These are phyloP conservation scores for Barbarea vulgaris DNA, from an alignment of 345 rosid species.

Conservation along the genomic window DNA sequence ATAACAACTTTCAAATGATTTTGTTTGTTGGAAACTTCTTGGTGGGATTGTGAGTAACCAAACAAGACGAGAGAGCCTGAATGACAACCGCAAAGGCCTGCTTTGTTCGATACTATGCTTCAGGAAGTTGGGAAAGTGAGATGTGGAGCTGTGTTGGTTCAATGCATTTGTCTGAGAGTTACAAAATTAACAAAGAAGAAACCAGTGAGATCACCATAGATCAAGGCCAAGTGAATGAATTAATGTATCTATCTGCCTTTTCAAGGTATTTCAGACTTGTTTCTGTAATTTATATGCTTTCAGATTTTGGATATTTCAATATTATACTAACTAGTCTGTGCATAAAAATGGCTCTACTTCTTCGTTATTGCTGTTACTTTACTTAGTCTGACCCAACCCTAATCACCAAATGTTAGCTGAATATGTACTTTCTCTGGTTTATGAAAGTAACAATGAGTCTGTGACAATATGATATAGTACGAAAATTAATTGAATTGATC, in stretches of 20 bases:
- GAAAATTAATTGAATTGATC: background rate
- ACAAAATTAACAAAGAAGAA: slow-evolving; percentile 6
- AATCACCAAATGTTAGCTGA: background rate
- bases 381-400: background rate
- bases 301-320: slow-evolving; percentile 10
- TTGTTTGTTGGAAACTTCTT: slow-evolving; percentile 12
- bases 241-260: slow-evolving; percentile 3
- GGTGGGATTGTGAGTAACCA: slow-evolving; percentile 24
- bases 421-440: background rate
- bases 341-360: background rate
- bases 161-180: slow-evolving; percentile 3
- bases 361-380: background rate
- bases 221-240: background rate
- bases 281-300: slow-evolving; percentile 12
- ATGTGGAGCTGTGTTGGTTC: slow-evolving; percentile 3
- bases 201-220: slow-evolving; percentile 13
- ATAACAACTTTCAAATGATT: slow-evolving; percentile 4
- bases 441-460: background rate
- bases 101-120: background rate
- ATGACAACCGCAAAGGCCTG: background rate
- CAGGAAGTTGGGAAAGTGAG: background rate
- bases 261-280: background rate
- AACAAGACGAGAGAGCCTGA: background rate
- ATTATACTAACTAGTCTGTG: background rate
- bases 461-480: background rate